Evolutionary conservation across 2,329 filamentous ascomycete species (phyloP).

Genomic region (Aspergillus chevalieri): DNA sequence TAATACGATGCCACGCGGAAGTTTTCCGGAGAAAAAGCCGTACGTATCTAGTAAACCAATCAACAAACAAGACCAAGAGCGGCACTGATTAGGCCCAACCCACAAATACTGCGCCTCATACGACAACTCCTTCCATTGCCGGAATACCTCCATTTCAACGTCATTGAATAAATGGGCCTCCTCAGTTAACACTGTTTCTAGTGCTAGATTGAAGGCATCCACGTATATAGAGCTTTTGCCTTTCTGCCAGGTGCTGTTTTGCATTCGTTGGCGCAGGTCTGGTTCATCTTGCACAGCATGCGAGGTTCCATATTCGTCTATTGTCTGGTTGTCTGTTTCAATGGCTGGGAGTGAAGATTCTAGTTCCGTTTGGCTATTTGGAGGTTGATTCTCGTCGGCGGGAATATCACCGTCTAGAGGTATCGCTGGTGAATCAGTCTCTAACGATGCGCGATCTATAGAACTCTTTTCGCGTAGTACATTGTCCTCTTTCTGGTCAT

Average conservation of each 20-base stretch:
- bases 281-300: constrained; percentile 45
- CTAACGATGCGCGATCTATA: constrained; percentile 31
- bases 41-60: constrained; percentile 60
- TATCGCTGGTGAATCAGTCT: constrained; percentile 16
- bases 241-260: constrained; percentile 60
- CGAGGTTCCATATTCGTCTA: constrained; percentile 71
- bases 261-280: constrained; percentile 46
- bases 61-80: no score
- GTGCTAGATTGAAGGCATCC: constrained; percentile 88
- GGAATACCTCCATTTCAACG: constrained; percentile 70
- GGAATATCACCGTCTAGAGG: constrained; percentile 24
- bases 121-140: constrained; percentile 62
- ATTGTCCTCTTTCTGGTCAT: constrained; percentile 6
- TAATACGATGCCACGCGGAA: constrained; percentile 80
- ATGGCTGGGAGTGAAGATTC: constrained; percentile 66
- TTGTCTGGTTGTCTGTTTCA: constrained; percentile 62
- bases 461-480: constrained; percentile 1
- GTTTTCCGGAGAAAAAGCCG: constrained; percentile 89
- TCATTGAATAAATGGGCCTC: constrained; percentile 82
- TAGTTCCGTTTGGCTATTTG: constrained; percentile 55
- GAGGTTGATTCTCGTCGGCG: constrained; percentile 19
- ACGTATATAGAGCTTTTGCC: constrained; percentile 90
- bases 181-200: constrained; percentile 83
- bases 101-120: constrained; percentile 92
- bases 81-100: constrained; percentile 20